Evolutionary conservation across 257 asterid genomes (phyloP).

Genomic region (Handroanthus guayacan): DNA sequence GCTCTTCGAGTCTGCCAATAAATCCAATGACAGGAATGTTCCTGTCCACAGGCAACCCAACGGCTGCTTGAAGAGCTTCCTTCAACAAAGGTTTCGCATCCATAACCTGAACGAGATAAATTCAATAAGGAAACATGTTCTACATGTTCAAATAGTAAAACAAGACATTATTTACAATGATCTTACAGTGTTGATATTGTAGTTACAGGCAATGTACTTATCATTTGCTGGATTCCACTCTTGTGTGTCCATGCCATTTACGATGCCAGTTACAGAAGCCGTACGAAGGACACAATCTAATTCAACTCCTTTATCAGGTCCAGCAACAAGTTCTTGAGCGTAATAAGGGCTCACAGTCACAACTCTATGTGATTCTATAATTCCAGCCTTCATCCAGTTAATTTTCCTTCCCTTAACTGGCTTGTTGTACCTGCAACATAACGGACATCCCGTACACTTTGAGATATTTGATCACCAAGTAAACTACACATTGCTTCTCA

Average conservation of each 20-base stretch:
- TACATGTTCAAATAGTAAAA: not conserved
- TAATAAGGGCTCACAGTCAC: constrained; percentile 93
- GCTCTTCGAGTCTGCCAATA: constrained; percentile 98
- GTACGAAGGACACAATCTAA: constrained; percentile 63
- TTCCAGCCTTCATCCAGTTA: constrained; percentile 98
- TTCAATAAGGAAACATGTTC: not conserved
- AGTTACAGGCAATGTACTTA: constrained; percentile 69
- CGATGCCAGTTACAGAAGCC: constrained; percentile 63
- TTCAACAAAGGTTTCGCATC: constrained; percentile 82
- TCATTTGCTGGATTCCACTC: constrained; percentile 96
- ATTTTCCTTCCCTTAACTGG: constrained; percentile 94
- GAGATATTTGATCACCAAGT: not conserved
- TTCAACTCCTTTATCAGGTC: constrained; percentile 91
- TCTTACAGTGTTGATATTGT: constrained; percentile 78
- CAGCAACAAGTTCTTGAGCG: constrained; percentile 79
- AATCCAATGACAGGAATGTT: constrained; percentile 86
- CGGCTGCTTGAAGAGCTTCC: constrained; percentile 97
- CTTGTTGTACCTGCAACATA: constrained; percentile 61
- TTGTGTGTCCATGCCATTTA: constrained; percentile 89
- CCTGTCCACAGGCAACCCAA: constrained; percentile 86
- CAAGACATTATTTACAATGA: not conserved
- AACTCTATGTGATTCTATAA: constrained; percentile 66
- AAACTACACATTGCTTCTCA: not conserved
- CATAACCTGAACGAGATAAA: constrained; percentile 55
- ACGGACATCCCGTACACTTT: constrained; percentile 20